phyloP scores from a whole-genome alignment of 83 land plant species.

The Picea abies region DNA sequence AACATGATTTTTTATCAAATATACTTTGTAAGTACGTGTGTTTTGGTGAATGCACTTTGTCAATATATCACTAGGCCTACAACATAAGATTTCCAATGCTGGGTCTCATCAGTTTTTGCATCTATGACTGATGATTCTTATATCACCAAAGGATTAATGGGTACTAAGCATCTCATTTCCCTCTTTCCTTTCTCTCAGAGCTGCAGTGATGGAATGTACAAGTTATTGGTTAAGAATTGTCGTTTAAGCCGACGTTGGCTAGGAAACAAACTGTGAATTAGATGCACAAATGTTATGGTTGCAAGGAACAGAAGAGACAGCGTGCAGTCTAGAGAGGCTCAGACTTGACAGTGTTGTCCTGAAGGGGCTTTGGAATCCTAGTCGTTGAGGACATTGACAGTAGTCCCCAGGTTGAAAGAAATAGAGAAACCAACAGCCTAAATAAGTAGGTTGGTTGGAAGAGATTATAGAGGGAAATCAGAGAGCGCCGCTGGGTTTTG shows the following conservation, averaged over 20 bases:
- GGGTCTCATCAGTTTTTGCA: neutral
- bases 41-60: neutral
- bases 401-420: no score
- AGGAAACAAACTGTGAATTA: neutral
- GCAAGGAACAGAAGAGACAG: slow-evolving; percentile 5
- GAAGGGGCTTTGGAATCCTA: neutral
- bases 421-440: no score
- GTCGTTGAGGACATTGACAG: neutral
- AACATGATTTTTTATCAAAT: neutral
- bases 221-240: neutral
- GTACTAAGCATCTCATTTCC: neutral
- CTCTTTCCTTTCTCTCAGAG: neutral
- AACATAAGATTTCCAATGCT: neutral
- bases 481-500: no score
- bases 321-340: slow-evolving; percentile 4
- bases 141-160: neutral
- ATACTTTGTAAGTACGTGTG: neutral
- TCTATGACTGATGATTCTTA: neutral
- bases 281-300: slow-evolving; percentile 3
- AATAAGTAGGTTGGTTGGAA: no score
- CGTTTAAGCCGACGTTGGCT: neutral
- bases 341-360: slow-evolving; percentile 5
- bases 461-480: no score
- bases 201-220: neutral
- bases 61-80: neutral